These are phyloP conservation scores for Pseudocercospora cruenta DNA, from an alignment of 2,329 filamentous ascomycete genomes.

Conservation along the genomic window DNA sequence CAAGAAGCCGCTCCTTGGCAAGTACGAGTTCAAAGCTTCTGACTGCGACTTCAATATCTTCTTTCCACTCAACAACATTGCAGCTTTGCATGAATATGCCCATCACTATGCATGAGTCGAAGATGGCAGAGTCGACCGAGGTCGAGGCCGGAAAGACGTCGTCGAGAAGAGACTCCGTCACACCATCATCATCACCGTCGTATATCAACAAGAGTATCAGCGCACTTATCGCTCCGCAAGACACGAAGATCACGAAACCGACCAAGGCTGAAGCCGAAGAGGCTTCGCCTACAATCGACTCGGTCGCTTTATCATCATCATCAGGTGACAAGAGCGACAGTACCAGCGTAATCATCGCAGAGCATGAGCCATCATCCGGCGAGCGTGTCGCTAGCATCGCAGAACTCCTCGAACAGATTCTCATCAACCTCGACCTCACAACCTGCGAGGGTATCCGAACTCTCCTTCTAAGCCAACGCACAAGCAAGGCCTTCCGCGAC, in stretches of 20 bases:
- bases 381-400: background rate
- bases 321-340: background rate
- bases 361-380: background rate
- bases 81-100: background rate
- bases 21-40: background rate
- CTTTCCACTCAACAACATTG: background rate
- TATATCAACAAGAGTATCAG: background rate
- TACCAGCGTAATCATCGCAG: background rate
- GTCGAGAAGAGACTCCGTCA: background rate
- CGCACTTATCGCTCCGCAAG: background rate
- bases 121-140: background rate
- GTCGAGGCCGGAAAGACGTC: background rate
- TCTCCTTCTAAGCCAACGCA: background rate
- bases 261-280: background rate
- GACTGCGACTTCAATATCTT: background rate
- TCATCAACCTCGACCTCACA: background rate
- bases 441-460: background rate
- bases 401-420: background rate
- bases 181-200: background rate
- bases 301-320: background rate
- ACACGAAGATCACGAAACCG: background rate
- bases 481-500: background rate
- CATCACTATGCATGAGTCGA: background rate
- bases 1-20: background rate
- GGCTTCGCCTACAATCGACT: background rate